Evolutionary conservation across 495 filamentous ascomycete species (phyloP), one percentile per base, ranked within the genome.

Genomic region (Hamigera avellanea): DNA sequence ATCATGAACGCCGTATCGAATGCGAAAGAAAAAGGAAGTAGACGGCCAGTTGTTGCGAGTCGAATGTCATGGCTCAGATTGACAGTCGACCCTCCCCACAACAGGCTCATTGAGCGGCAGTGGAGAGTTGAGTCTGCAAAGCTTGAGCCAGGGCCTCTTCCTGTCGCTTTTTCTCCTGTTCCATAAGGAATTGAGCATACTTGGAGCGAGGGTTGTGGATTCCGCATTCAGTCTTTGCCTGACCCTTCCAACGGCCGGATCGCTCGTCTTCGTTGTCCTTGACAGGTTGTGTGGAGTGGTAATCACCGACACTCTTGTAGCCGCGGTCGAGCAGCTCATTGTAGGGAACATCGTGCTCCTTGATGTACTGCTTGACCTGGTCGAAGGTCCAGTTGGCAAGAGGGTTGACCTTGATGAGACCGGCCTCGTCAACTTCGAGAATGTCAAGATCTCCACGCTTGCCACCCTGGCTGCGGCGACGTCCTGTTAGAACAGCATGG

Each of bases 361-460:
- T 69, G 67, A 95, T 68, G 59, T 98, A 98, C 23, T 72, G 70
- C 59, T 85, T 76, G 31, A 98, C 91, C 54, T 95, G 82, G 37
- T 76, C 61, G 61, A 96, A 96, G 27, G 76, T 69, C 91, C 91
- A 98, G 69, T 93, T 93, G 46, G 86, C 88, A 29, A 98, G 69
- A n/a, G 91, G 93, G 66, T 98, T 98, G 71, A 98, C 77, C 68
- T 98, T 98, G 74, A 96, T 75, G 34, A 96, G 68, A 28, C 88
- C 88, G 32, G 81, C 80, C 37, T 95, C 88, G 52, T 95, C 87
- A 9, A 95, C 70, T 56, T 96, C 91, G 44, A 98, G 73, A 56
- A 98, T 79, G 45, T 82, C 78, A 31, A 98, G 73, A 46, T 80
- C 76, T 32, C 87, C 87, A 29, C 91, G 80, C 69, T 93, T 85